Percentiles rank a stretch among this genome's conserved stretches.
These are phyloP conservation scores for Schoenoplectus triqueter DNA, from an alignment of 202 grass and related monocot species.

Conservation along the genomic window DNA sequence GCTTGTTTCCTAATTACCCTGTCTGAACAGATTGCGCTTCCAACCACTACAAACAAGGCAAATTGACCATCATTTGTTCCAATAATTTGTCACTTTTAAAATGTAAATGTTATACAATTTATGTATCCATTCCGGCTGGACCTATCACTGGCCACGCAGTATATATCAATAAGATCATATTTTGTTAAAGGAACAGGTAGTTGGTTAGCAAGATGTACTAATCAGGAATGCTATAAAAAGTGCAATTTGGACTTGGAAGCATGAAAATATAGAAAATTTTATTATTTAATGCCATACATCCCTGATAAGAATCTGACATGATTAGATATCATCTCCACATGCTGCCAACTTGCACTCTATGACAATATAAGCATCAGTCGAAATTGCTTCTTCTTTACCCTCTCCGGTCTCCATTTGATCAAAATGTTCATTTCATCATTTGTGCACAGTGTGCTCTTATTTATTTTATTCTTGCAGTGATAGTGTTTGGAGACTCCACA, in stretches of 20 bases:
- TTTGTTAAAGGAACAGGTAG: neutral
- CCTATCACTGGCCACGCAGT: neutral
- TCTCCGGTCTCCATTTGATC: neutral
- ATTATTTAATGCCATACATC: neutral
- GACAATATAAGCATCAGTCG: neutral
- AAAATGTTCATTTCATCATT: constrained; percentile 2
- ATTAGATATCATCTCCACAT: constrained; percentile 3
- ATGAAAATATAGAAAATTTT: neutral
- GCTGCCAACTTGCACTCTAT: neutral
- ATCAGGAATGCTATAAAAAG: neutral
- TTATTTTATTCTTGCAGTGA: constrained; percentile 35
- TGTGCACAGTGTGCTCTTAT: neutral
- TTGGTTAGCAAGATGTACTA: neutral
- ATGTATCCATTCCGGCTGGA: neutral
- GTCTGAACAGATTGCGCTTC: neutral
- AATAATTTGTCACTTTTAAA: neutral
- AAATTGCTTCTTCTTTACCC: neutral
- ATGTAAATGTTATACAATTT: neutral
- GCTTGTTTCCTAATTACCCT: neutral
- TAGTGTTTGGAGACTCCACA: constrained; percentile 70
- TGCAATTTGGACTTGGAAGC: neutral
- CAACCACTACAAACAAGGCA: neutral
- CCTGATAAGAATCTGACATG: neutral
- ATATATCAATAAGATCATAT: neutral
- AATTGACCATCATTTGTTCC: neutral